Base-by-base conservation (phyloP, 352 stramenopile genomes). In the Phytophthora capsici region DNA sequence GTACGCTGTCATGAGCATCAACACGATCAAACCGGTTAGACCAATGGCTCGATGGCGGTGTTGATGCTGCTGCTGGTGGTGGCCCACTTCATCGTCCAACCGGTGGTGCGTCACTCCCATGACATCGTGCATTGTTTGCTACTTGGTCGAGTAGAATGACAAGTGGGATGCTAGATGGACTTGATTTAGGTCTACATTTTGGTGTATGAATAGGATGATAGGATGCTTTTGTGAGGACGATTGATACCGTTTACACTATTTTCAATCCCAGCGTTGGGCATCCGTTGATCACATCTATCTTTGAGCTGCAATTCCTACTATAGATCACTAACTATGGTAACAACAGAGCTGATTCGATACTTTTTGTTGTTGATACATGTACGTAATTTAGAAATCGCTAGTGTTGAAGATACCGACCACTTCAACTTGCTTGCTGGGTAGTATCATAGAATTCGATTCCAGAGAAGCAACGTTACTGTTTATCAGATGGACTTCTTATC, bases 1-100 rank as follows among this genome's bases (percentile, higher is more conserved):
- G 10, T 52, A 71, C 8, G 50, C 49, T 19, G 56, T 41, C 38
- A 75, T 53, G 16, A 75, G 10, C n/a, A 71, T 44, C 52, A 75
- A 30, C 8, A 23, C 22, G 20, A 75, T 26, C 19, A 69, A 64
- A 19, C 55, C 61, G 6, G 45, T 57, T 9, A 71, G 13, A 36
- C 66, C 66, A 41, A 63, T 34, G 4, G 36, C 37, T 16, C 66
- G 66, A 59, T 67, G 43, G 22, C 60, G 61, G 23, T 49, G 41
- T 12, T 70, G 20, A 22, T 17, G 41, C 0, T 22, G 66, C 52
- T 67, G 43, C 17, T 55, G 54, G 17, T 49, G 48, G 20, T 40
- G 23, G 12, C 23, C 37, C 19, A 34, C 20, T 8, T 60, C 38
- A 14, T n/a, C 16, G n/a, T 74, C 60, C 32, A 74, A 23, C 8